Conservation (phyloP, 2,329 filamentous ascomycete species). For the Colletotrichum sidae region DNA sequence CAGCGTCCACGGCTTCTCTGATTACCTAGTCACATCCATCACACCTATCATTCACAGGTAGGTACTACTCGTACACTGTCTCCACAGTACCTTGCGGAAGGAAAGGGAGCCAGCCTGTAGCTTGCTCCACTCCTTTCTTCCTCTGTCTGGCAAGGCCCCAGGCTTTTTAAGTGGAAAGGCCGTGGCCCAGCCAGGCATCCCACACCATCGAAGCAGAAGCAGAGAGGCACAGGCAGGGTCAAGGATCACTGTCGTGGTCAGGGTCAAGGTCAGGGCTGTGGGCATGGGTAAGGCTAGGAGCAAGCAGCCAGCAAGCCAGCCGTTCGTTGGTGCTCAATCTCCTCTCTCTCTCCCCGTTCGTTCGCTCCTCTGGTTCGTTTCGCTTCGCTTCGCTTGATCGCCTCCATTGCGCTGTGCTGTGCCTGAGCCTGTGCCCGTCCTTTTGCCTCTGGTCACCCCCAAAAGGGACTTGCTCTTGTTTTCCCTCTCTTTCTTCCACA, state of each 20-base stretch:
- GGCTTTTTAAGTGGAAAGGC: too few relatives aligned
- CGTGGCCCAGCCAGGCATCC: too few relatives aligned
- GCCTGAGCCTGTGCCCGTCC: slow-evolving; percentile 30
- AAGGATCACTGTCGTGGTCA: neutral
- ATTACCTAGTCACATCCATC: too few relatives aligned
- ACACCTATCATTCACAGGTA: too few relatives aligned
- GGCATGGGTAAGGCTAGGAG: neutral
- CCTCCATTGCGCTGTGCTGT: slow-evolving; percentile 9
- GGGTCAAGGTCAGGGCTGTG: neutral
- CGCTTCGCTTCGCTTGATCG: slow-evolving; percentile 35
- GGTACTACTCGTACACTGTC: too few relatives aligned
- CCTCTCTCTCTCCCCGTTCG: slow-evolving; percentile 26
- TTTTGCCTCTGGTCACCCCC: slow-evolving; percentile 40
- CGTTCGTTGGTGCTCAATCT: slow-evolving; percentile 12
- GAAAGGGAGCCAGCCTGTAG: too few relatives aligned
- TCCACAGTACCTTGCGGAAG: too few relatives aligned
- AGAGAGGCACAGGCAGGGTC: neutral
- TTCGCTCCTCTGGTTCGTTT: slow-evolving; percentile 28
- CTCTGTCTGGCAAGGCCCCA: neutral
- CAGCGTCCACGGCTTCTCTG: too few relatives aligned
- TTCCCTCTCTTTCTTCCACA: slow-evolving; percentile 39
- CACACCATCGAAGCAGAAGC: too few relatives aligned
- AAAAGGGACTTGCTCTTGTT: slow-evolving; percentile 38
- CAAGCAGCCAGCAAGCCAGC: neutral
- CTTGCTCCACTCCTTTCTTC: neutral